Percentiles rank a stretch among this genome's conserved stretches.
phyloP scores from a whole-genome alignment of 805 yeast species.

The Lipomyces sp. region DNA sequence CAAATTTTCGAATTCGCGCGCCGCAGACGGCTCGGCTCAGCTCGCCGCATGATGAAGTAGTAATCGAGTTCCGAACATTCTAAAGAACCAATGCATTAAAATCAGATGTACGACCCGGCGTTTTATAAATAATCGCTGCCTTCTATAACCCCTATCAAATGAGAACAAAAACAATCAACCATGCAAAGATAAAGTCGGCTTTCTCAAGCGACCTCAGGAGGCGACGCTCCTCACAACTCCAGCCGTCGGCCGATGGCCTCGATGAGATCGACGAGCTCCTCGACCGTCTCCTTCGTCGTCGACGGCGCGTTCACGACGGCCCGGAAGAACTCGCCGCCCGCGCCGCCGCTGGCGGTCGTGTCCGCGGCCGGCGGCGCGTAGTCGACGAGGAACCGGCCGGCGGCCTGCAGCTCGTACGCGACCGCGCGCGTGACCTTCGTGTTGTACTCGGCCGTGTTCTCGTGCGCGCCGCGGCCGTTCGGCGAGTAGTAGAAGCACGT shows the following conservation, averaged over 20 bases:
- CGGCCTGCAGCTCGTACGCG: conserved; percentile 55
- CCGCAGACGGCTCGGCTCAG: too few species aligned
- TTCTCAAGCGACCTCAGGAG: too few species aligned
- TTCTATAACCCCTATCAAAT: too few species aligned
- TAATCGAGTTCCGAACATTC: too few species aligned
- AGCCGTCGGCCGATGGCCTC: conserved; percentile 38
- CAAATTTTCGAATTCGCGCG: too few species aligned
- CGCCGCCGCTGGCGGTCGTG: conserved; percentile 17
- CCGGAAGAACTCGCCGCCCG: conserved; percentile 74
- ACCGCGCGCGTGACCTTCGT: conserved; percentile 60
- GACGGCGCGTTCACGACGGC: conserved; percentile 77
- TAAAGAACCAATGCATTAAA: too few species aligned
- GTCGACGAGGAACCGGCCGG: conserved; percentile 71
- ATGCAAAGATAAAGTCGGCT: too few species aligned
- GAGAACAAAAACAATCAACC: too few species aligned
- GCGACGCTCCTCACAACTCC: too few species aligned
- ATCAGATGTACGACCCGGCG: too few species aligned
- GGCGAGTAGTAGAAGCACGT: conserved; percentile 77
- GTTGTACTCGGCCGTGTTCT: conserved; percentile 36
- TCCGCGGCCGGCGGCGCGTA: conserved; percentile 57
- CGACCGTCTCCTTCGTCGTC: conserved; percentile 46
- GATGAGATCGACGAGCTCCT: conserved; percentile 45
- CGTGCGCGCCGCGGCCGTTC: conserved; percentile 36
- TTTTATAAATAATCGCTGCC: too few species aligned
- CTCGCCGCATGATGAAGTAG: too few species aligned